Percentiles rank a stretch among this genome's conserved stretches.
These are phyloP conservation scores for Aspergillus calidoustus DNA, from an alignment of 2,329 filamentous ascomycete genomes.

Conservation along the genomic window DNA sequence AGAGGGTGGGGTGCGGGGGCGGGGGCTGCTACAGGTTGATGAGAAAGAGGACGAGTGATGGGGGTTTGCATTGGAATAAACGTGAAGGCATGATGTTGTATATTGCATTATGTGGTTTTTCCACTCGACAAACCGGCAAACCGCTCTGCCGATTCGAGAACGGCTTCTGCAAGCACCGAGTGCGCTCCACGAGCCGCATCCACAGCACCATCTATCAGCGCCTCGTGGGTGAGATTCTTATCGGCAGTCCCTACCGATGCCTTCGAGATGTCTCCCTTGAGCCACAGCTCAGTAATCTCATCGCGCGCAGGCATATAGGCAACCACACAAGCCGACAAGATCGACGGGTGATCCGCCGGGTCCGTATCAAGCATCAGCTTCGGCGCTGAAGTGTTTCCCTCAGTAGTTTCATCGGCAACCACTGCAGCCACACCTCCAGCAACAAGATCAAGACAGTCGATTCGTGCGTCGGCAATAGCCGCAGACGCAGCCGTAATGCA, in stretches of 20 bases:
- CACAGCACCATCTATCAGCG: slow-evolving; percentile 66
- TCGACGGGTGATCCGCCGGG: slow-evolving; percentile 75
- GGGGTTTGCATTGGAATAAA: background rate
- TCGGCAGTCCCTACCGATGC: slow-evolving; percentile 36
- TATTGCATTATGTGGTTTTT: slow-evolving; percentile 13
- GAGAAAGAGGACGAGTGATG: background rate
- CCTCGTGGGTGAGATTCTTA: slow-evolving; percentile 50
- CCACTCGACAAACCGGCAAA: slow-evolving; percentile 32
- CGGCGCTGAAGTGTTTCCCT: slow-evolving; percentile 28
- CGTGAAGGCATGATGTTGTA: background rate
- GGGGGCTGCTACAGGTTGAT: background rate
- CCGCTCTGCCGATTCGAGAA: slow-evolving; percentile 61
- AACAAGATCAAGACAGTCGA: slow-evolving; percentile 91
- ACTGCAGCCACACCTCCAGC: slow-evolving; percentile 87
- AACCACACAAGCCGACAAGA: slow-evolving; percentile 84
- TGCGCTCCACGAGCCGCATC: slow-evolving; percentile 64
- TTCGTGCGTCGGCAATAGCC: slow-evolving; percentile 90
- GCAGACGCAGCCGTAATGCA: slow-evolving; percentile 94
- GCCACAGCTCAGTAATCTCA: slow-evolving; percentile 93
- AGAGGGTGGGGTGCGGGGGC: too few species aligned
- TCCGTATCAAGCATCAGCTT: slow-evolving; percentile 74
- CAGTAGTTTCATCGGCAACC: slow-evolving; percentile 51
- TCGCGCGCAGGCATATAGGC: slow-evolving; percentile 85
- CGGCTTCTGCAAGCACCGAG: slow-evolving; percentile 63
- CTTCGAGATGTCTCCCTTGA: slow-evolving; percentile 70